Evolutionary conservation across 768 basidiomycete genomes (phyloP), one percentile per base, ranked within the genome.

Genomic region (Mycena belliarum): DNA sequence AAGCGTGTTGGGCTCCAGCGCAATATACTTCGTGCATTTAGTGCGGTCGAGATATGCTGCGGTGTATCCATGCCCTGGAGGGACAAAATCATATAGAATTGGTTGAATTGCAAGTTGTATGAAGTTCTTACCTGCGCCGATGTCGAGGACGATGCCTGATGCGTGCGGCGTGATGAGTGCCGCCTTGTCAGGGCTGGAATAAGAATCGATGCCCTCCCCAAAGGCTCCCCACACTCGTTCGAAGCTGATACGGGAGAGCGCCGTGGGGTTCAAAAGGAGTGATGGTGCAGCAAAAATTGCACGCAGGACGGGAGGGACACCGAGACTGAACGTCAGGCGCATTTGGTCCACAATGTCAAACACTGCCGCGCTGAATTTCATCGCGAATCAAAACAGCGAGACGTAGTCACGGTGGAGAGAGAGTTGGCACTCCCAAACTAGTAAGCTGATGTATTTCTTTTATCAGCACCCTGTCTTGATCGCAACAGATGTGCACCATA

Each of bases 1-100:
- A 56, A 73, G 69, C 4, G 60, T 50, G 64, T 90, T 91, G 14
- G 90, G 89, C 65, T 91, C 89, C 9, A 91, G 66, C 0, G 89
- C 89, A 44, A 91, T 73, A 63, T 91, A 91, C 68, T 77, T 83
- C 1, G 82, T 78, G 29, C 90, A 84, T 26, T 73, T 75, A 1
- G 67, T 57, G 37, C 67, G 73, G 58, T 88, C 80, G 24, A 92
- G 79, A 64, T 91, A 91, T 20, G 75, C 74, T 15, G 78, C 71
- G 0, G 81, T 82, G 65, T 89, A 86, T 0, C 89, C 89, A 60
- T 84, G 76, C 0, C 85, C 88, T 88, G 16, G 29, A 32, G 29
- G 18, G 7, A 37, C n/a, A n/a, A n/a, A n/a, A n/a, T 32, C 29
- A 32, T 32, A 32, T 32, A 6, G 29, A 32, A 38, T n/a, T 6